A percentile compares a stretch with the other conserved stretches of the same genome.
Evolutionary conservation across 805 yeast genomes (phyloP).

Genomic region (Candida alai): DNA sequence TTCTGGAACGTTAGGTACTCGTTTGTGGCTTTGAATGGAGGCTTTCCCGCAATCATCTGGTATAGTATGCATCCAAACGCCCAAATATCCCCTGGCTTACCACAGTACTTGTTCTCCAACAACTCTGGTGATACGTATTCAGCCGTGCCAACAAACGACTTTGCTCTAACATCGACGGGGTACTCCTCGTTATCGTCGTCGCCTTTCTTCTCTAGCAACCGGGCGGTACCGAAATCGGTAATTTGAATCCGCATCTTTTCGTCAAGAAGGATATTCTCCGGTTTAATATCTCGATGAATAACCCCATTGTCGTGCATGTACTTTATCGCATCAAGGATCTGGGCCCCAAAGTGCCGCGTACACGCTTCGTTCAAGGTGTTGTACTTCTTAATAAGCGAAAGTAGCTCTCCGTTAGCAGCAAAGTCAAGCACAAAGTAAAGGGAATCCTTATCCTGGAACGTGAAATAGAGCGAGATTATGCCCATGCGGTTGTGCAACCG

Average conservation of each 20-base stretch:
- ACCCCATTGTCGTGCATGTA: conserved; percentile 74
- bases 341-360: conserved; percentile 66
- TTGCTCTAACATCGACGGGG: conserved; percentile 66
- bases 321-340: conserved; percentile 66
- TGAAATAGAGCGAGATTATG: conserved; percentile 64
- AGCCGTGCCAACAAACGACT: conserved; percentile 83
- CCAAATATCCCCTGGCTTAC: conserved; percentile 60
- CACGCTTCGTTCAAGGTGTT: conserved; percentile 73
- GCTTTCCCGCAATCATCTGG: conserved; percentile 64
- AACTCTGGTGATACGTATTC: conserved; percentile 82
- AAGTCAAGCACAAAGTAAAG: conserved; percentile 73
- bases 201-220: conserved; percentile 55
- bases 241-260: conserved; percentile 57
- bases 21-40: conserved; percentile 80
- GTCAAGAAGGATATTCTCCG: conserved; percentile 73
- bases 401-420: conserved; percentile 76
- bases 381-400: conserved; percentile 60
- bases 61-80: conserved; percentile 58
- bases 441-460: conserved; percentile 74
- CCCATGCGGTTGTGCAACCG: conserved; percentile 60
- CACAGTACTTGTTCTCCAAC: conserved; percentile 65
- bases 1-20: conserved; percentile 81
- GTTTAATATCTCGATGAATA: conserved; percentile 78
- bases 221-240: conserved; percentile 86
- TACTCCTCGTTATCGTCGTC: conserved; percentile 46